Evolutionary conservation across 225 moss, liverwort and hornwort genomes (phyloP).

Genomic region (Rhytidiadelphus loreus): DNA sequence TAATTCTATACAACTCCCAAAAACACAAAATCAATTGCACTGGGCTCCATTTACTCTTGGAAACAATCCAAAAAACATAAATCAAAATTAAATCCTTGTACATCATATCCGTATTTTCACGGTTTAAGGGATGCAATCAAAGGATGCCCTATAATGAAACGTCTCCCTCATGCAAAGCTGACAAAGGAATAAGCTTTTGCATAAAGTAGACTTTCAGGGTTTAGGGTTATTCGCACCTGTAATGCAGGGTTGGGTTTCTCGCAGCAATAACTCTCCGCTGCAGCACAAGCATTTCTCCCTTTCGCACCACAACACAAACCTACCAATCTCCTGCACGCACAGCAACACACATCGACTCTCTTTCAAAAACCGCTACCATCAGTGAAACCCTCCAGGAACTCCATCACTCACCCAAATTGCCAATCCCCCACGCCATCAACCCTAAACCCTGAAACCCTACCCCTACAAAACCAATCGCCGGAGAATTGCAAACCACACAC

Average conservation of each 20-base stretch:
- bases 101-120: neutral
- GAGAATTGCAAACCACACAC: neutral
- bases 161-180: neutral
- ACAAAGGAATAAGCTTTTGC: neutral
- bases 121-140: neutral
- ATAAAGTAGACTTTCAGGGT: neutral
- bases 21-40: neutral
- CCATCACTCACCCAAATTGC: neutral
- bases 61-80: neutral
- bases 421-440: neutral
- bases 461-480: neutral
- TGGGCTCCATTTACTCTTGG: neutral
- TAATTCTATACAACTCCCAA: neutral
- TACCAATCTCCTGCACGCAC: conserved; percentile 52
- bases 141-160: neutral
- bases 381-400: neutral
- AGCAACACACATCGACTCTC: neutral
- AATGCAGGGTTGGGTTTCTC: conserved; percentile 76
- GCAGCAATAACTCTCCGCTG: conserved; percentile 65
- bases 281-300: conserved; percentile 50
- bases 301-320: conserved; percentile 46
- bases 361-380: neutral
- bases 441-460: neutral
- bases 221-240: conserved; percentile 31
- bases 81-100: neutral